Conservation (phyloP, 1,284 basidiomycete species). For the Cryptococcus depauperatus region DNA sequence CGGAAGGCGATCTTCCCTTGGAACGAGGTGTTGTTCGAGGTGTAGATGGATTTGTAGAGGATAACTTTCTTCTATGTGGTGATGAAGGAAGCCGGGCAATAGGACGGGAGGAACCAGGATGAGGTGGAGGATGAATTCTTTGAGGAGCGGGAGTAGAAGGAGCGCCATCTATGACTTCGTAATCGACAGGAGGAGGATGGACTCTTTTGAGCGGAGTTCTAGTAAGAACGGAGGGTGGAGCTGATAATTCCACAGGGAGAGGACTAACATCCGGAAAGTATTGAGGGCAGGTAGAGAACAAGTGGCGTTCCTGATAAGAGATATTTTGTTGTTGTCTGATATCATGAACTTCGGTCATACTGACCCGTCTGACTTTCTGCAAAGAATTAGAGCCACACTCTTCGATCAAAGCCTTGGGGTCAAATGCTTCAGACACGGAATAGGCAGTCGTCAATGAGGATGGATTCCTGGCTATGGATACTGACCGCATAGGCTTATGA, state of each 20-base stretch:
- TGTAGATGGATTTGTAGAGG: neutral
- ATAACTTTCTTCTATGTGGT: conserved; percentile 13
- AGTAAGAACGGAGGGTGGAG: conserved; percentile 13
- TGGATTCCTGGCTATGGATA: no score
- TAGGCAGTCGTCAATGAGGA: no score
- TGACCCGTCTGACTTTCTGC: conserved; percentile 13
- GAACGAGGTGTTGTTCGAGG: conserved; percentile 5
- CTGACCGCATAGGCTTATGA: neutral
- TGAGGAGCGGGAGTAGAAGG: conserved; percentile 16
- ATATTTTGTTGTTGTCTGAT: neutral
- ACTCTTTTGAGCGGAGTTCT: conserved; percentile 24
- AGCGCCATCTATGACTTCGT: conserved; percentile 5
- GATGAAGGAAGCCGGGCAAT: conserved; percentile 28
- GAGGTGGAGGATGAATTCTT: conserved; percentile 29
- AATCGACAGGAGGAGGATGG: conserved; percentile 26
- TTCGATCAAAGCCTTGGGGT: no score
- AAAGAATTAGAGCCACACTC: no score
- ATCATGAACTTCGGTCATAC: conserved; percentile 15
- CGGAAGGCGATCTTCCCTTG: conserved; percentile 19
- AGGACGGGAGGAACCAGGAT: conserved; percentile 19
- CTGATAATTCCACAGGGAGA: neutral
- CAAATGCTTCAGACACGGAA: no score
- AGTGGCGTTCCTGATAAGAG: neutral
- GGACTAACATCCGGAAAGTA: neutral
- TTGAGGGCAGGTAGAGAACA: neutral